Evolutionary conservation across 2,329 filamentous ascomycete species (phyloP).

Genomic region (Emericellopsis cladophorae): DNA sequence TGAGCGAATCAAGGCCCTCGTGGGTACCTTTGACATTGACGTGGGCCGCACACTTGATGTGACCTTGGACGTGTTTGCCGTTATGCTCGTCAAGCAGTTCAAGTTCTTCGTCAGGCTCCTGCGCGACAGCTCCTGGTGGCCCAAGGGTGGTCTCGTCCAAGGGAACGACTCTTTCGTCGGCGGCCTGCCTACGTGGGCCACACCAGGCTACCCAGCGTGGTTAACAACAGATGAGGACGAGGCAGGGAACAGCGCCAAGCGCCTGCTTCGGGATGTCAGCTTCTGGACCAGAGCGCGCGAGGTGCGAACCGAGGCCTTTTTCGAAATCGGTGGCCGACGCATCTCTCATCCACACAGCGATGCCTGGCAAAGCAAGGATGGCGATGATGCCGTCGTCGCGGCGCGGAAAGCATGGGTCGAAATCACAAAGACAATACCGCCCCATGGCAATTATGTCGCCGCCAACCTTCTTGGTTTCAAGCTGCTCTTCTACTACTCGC

Average conservation of each 20-base stretch:
- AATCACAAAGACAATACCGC: conserved; percentile 68
- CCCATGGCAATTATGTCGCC: conserved; percentile 77
- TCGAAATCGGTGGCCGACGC: conserved; percentile 68
- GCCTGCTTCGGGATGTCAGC: conserved; percentile 51
- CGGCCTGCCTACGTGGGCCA: conserved; percentile 75
- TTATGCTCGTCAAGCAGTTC: conserved; percentile 82
- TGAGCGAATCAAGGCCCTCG: conserved; percentile 83
- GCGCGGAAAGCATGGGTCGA: conserved; percentile 64
- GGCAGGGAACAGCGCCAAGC: conserved; percentile 38
- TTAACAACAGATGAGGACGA: conserved; percentile 57
- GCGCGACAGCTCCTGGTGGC: conserved; percentile 94
- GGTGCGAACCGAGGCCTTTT: conserved; percentile 72
- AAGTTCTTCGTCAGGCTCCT: conserved; percentile 92
- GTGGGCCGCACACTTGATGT: conserved; percentile 91
- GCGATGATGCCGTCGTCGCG: conserved; percentile 26
- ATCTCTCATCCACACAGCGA: conserved; percentile 34
- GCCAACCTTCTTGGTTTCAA: conserved; percentile 96
- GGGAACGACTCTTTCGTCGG: conserved; percentile 34
- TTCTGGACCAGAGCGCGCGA: conserved; percentile 79
- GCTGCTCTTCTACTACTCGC: conserved; percentile 82
- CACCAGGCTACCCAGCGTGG: conserved; percentile 56
- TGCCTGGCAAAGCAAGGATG: conserved; percentile 10
- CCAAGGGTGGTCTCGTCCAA: conserved; percentile 42
- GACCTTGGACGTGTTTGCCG: conserved; percentile 87
- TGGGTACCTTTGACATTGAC: conserved; percentile 93